These are phyloP conservation scores for Parmelia sp. DNA, from an alignment of 495 filamentous ascomycete genomes.

Conservation along the genomic window DNA sequence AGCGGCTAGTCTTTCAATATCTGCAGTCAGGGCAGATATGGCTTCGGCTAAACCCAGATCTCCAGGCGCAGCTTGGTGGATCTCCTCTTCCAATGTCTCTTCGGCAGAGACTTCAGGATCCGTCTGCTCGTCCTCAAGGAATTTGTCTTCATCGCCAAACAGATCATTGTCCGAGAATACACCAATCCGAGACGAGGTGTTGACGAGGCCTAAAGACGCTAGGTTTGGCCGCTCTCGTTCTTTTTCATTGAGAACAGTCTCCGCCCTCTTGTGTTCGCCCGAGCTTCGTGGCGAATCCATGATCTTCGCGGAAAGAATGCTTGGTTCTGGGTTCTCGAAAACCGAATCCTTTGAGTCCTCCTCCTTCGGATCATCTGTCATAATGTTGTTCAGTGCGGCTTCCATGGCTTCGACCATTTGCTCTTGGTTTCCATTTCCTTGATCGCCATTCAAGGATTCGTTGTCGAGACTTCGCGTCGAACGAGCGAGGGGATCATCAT, in stretches of 20 bases:
- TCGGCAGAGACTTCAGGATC: conserved; percentile 56
- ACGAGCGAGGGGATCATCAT: conserved; percentile 54
- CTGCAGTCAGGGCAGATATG: conserved; percentile 71
- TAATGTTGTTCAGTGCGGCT: conserved; percentile 87
- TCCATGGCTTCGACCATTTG: conserved; percentile 87
- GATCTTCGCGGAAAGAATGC: conserved; percentile 41
- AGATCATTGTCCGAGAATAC: conserved; percentile 92
- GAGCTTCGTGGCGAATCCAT: conserved; percentile 49
- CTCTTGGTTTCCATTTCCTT: conserved; percentile 38
- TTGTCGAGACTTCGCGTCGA: conserved; percentile 53
- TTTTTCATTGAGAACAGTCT: conserved; percentile 42
- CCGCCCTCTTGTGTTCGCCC: conserved; percentile 45
- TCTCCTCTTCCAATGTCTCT: conserved; percentile 64
- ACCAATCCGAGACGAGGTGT: conserved; percentile 67
- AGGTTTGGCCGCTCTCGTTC: conserved; percentile 68
- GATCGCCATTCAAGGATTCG: conserved; percentile 45
- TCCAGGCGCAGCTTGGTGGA: conserved; percentile 91
- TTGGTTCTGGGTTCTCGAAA: conserved; percentile 41
- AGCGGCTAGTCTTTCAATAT: conserved; percentile 81
- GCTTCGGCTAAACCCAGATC: conserved; percentile 92
- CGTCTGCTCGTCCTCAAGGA: conserved; percentile 76
- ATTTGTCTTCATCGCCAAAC: conserved; percentile 84
- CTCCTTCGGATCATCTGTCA: conserved; percentile 64
- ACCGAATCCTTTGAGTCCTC: conserved; percentile 57
- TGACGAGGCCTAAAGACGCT: conserved; percentile 84